Percentiles rank a stretch among this genome's conserved stretches.
These are phyloP conservation scores for Fusarium napiforme DNA, from an alignment of 2,329 filamentous ascomycete species.

Conservation along the genomic window DNA sequence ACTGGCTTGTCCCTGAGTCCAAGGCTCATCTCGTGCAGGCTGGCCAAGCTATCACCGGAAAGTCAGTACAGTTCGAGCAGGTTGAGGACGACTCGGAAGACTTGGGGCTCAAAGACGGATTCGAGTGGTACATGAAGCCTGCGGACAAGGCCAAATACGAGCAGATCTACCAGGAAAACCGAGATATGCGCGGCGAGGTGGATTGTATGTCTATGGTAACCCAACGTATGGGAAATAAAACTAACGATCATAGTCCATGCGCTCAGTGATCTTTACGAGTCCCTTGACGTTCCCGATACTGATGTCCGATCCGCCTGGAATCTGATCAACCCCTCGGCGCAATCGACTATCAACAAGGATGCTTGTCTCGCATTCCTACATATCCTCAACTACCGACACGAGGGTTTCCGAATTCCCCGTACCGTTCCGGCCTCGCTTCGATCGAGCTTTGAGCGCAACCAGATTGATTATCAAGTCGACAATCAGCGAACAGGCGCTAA, in stretches of 20 bases:
- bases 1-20: slow-evolving; percentile 97
- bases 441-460: slow-evolving; percentile 90
- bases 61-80: slow-evolving; percentile 84
- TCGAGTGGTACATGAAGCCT: slow-evolving; percentile 99
- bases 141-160: slow-evolving; percentile 93
- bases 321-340: slow-evolving; percentile 90
- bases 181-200: slow-evolving; percentile 86
- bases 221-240: background rate
- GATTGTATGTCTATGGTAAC: slow-evolving; percentile 67
- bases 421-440: slow-evolving; percentile 91
- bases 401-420: slow-evolving; percentile 93
- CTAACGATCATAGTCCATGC: slow-evolving; percentile 69
- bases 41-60: slow-evolving; percentile 79
- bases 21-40: slow-evolving; percentile 92
- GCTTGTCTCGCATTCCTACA: slow-evolving; percentile 94
- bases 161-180: slow-evolving; percentile 94
- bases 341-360: slow-evolving; percentile 89
- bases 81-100: slow-evolving; percentile 86
- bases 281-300: slow-evolving; percentile 76
- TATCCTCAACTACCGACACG: slow-evolving; percentile 94
- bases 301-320: slow-evolving; percentile 96
- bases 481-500: slow-evolving; percentile 71
- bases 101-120: slow-evolving; percentile 89
- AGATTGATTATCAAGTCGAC: slow-evolving; percentile 96
- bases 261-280: slow-evolving; percentile 85